Conservation (phyloP, 305 asterid genomes). For the Fraxinus floribunda region DNA sequence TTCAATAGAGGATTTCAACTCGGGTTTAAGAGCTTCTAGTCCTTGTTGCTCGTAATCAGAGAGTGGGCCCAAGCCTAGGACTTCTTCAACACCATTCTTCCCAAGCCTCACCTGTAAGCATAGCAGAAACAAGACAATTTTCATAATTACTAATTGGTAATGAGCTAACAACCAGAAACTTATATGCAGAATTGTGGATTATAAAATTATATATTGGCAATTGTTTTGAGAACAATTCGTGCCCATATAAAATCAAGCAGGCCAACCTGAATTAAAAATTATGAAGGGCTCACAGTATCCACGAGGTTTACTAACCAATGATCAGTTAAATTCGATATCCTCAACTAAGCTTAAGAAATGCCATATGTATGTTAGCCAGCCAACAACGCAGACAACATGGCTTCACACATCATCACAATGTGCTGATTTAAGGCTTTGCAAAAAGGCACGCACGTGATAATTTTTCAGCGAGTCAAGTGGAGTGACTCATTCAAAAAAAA, state of each 20-base stretch:
- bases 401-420: not conserved
- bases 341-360: not conserved
- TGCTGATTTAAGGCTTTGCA: not conserved
- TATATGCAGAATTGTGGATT: not conserved
- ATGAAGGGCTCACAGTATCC: not conserved
- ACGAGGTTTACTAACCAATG: not conserved
- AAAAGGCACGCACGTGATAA: not conserved
- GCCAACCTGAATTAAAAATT: not conserved
- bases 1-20: slow-evolving; percentile 75
- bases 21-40: slow-evolving; percentile 72
- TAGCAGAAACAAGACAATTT: not conserved
- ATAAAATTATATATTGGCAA: not conserved
- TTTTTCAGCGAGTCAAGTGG: not conserved
- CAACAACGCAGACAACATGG: not conserved
- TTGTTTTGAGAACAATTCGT: not conserved
- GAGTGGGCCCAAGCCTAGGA: slow-evolving; percentile 76
- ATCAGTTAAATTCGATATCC: not conserved
- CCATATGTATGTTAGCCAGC: not conserved
- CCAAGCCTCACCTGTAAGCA: slow-evolving; percentile 84
- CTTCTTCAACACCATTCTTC: slow-evolving; percentile 88
- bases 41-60: slow-evolving; percentile 80
- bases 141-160: not conserved
- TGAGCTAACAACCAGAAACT: not conserved
- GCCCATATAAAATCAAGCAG: not conserved
- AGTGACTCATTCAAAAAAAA: not conserved